A percentile compares a stretch with the other conserved stretches of the same genome.
phyloP scores from a whole-genome alignment of 805 yeast species.

The Priceomyces fermenticarens region DNA sequence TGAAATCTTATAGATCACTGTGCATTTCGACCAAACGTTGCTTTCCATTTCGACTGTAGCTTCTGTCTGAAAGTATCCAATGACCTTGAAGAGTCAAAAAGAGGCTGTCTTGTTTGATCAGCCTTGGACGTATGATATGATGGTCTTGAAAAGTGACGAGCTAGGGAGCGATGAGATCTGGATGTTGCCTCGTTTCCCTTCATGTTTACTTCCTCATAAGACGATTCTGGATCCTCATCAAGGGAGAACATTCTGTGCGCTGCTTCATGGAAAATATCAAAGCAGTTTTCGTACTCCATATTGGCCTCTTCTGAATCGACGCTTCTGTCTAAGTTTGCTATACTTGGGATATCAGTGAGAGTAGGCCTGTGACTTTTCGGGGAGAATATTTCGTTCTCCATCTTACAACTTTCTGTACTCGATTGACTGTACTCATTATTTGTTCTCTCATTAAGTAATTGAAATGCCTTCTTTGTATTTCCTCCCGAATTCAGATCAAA shows the following conservation, averaged over 20 bases:
- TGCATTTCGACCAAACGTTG: slow-evolving; percentile 2
- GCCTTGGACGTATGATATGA: neutral
- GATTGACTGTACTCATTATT: slow-evolving; percentile 4
- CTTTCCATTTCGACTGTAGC: slow-evolving; percentile 5
- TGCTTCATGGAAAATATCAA: neutral
- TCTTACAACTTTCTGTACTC: slow-evolving; percentile 12
- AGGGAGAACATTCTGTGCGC: neutral
- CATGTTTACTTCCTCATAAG: neutral
- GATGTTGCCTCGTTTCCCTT: no score
- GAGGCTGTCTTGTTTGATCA: neutral
- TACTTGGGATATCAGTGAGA: slow-evolving; percentile 19
- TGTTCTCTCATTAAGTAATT: neutral
- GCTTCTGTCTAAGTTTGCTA: slow-evolving; percentile 9
- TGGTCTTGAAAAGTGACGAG: slow-evolving; percentile 1
- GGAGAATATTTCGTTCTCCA: slow-evolving; percentile 23
- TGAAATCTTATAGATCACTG: neutral
- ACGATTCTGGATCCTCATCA: no score
- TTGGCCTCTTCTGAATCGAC: neutral
- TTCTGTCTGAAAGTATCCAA: slow-evolving; percentile 3
- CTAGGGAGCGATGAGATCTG: slow-evolving; percentile 3
- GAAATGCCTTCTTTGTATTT: neutral
- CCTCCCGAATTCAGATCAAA: no score
- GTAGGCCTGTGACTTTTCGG: slow-evolving; percentile 24
- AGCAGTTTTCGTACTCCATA: neutral
- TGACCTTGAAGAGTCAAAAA: slow-evolving; percentile 3